phyloP scores from a whole-genome alignment of 2,329 filamentous ascomycete genomes.

The Nothophoma quercina region DNA sequence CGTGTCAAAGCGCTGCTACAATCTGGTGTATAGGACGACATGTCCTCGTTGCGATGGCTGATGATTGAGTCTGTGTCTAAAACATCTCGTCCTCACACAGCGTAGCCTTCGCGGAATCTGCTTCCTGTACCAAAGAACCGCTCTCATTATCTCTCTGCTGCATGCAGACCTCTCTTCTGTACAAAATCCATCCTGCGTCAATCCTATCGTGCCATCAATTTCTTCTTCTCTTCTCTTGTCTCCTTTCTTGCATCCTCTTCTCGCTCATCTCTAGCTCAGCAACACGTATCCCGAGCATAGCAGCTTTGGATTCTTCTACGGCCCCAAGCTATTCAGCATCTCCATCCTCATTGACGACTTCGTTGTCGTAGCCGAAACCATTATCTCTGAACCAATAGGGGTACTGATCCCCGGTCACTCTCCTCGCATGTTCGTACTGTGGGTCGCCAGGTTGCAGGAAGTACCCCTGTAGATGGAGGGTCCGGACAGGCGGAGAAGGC shows the following conservation, averaged over 20 bases:
- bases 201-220: too few relatives aligned
- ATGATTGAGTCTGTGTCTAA: too few relatives aligned
- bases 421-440: not conserved
- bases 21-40: too few relatives aligned
- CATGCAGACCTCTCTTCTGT: too few relatives aligned
- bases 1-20: conserved; percentile 22
- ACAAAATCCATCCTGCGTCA: too few relatives aligned
- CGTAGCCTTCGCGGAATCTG: too few relatives aligned
- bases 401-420: not conserved
- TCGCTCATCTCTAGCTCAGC: not conserved
- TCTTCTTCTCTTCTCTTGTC: not conserved
- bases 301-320: not conserved
- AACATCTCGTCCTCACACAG: too few relatives aligned
- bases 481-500: not conserved
- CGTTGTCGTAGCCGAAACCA: too few relatives aligned
- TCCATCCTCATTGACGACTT: not conserved
- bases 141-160: too few relatives aligned
- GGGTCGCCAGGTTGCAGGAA: not conserved
- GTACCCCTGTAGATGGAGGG: not conserved
- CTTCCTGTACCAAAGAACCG: too few relatives aligned
- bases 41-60: too few relatives aligned
- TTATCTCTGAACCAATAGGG: not conserved
- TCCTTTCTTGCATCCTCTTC: not conserved
- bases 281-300: not conserved
- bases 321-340: not conserved